Percentiles rank a stretch among this genome's conserved stretches.
Evolutionary conservation across 306 rosid species (phyloP).

Genomic region (Macrotyloma uniflorum): DNA sequence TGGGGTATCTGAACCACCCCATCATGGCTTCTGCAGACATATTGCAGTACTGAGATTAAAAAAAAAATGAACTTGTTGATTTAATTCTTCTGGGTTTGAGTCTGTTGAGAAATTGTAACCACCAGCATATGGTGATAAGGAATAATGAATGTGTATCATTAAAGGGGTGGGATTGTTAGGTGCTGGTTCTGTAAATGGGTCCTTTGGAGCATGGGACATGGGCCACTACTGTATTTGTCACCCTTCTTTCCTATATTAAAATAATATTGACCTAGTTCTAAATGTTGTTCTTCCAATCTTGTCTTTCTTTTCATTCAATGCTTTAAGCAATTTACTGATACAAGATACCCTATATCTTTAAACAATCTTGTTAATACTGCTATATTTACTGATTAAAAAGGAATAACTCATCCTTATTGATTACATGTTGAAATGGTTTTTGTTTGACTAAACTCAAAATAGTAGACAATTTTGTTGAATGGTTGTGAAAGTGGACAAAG

Average conservation of each 20-base stretch:
- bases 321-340: no score
- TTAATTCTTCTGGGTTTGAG: slow-evolving; percentile 3
- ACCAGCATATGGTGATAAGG: slow-evolving; percentile 40
- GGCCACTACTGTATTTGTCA: slow-evolving; percentile 21
- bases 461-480: neutral
- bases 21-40: slow-evolving; percentile 67
- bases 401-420: no score
- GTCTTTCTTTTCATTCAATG: neutral
- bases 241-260: slow-evolving; percentile 30
- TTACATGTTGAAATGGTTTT: slow-evolving; percentile 9
- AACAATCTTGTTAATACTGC: no score
- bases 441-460: neutral
- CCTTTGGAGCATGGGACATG: slow-evolving; percentile 20
- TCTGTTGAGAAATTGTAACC: slow-evolving; percentile 42
- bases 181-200: slow-evolving; percentile 46
- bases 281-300: neutral
- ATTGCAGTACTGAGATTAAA: slow-evolving; percentile 45
- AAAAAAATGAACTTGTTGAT: neutral
- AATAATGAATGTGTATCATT: slow-evolving; percentile 48
- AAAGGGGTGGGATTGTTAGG: slow-evolving; percentile 29
- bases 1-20: slow-evolving; percentile 65
- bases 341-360: no score
- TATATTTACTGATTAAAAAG: neutral
- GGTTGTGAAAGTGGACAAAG: slow-evolving; percentile 26
- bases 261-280: slow-evolving; percentile 26